Evolutionary conservation across 2,329 filamentous ascomycete species (phyloP).

Genomic region (Mycogone perniciosa): DNA sequence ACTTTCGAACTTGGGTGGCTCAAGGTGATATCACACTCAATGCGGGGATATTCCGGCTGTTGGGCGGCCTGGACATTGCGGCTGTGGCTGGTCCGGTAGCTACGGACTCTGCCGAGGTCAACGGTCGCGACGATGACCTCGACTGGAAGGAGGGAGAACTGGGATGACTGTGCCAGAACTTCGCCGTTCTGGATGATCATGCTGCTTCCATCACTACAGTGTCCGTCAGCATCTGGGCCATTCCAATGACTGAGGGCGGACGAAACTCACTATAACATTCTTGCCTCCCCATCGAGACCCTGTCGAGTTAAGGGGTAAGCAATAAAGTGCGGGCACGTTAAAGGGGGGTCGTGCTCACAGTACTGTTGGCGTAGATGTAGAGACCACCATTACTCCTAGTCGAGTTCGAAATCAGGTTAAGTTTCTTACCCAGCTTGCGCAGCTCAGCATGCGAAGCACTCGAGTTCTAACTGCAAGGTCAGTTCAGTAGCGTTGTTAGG

Average conservation of each 20-base stretch:
- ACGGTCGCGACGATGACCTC: constrained; percentile 61
- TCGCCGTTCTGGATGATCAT: constrained; percentile 43
- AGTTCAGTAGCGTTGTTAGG: background rate
- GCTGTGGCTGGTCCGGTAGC: constrained; percentile 2
- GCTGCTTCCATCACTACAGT: constrained; percentile 49
- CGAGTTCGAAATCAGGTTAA: constrained; percentile 60
- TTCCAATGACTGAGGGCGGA: background rate
- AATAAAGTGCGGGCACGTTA: background rate
- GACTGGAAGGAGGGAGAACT: constrained; percentile 59
- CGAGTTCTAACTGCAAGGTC: constrained; percentile 14
- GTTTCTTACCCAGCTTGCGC: constrained; percentile 56
- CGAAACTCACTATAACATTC: background rate
- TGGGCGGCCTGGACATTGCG: constrained; percentile 14
- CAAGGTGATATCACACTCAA: constrained; percentile 1
- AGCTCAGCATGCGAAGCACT: constrained; percentile 41
- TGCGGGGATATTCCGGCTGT: constrained; percentile 14
- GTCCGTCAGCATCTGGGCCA: background rate
- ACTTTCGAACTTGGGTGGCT: constrained; percentile 32
- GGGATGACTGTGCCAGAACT: constrained; percentile 55
- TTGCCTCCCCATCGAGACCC: background rate
- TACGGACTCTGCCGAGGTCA: constrained; percentile 64
- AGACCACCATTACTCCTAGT: constrained; percentile 57
- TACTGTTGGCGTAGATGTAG: constrained; percentile 40
- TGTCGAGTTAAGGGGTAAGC: background rate
- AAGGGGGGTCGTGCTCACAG: constrained; percentile 29